Base-by-base conservation (phyloP, 2,329 filamentous ascomycete species). In the Arthrinium puccinioides region DNA sequence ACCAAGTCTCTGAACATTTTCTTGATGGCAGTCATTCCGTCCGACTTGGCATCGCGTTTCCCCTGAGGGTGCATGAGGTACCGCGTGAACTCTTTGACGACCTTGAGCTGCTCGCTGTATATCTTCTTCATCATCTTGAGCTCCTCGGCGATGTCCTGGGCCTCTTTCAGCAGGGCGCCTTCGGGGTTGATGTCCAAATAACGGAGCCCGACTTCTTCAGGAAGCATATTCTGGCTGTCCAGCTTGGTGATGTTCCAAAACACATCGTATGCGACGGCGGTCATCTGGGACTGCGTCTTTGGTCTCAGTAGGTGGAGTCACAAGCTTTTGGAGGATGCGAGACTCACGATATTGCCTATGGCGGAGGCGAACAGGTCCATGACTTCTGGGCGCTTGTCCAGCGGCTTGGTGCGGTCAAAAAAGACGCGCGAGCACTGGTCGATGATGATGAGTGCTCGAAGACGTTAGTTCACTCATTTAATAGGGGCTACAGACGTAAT, bases 131-230 rank as follows among this genome's bases (percentile, higher is more conserved):
- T 63, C 0, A 74, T 78, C 3, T 64, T 66, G 4, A 82, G 63
- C 50, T 82, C 78, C 40, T 82, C 77, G 41, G 81, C 74, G 28
- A 82, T 72, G 42, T 82, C 78, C 8, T 76, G 68, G 1, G 82
- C 62, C 47, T 82, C 78, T 13, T 46, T 44, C 1, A 82, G 59
- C 0, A 82, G 56, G 0, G 76, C 74, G 0, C 79, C 74, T 2
- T 71, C 64, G 28, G 56, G 51, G 39, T 61, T 54, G 14, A 64
- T 46, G 38, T 68, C 62, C 11, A 55, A 55, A 36, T 48, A 57
- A 46, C 62, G 63, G 16, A 51, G 59, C 47, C 51, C 69, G 52
- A 62, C 72, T 3, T 57, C 50, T 2, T 56, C 44, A 1, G 69
- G 56, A 8, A 61, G 59, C 33, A 53, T 51, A n/a, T 54, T 56